phyloP scores from a whole-genome alignment of 2,329 filamentous ascomycete species.

The Alternaria viburni region DNA sequence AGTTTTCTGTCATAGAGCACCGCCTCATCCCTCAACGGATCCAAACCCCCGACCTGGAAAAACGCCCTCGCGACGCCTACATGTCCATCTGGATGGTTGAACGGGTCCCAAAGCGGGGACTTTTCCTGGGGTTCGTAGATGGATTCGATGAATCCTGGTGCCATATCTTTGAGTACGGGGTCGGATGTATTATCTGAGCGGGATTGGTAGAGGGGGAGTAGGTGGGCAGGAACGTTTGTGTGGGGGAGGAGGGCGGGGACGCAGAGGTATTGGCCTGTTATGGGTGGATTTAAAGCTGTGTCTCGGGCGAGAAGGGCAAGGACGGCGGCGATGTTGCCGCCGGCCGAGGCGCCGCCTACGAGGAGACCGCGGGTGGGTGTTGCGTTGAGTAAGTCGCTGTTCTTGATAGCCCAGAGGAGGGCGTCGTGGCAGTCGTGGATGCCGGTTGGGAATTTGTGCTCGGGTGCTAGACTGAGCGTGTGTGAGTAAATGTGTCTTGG shows the following conservation, averaged over 20 bases:
- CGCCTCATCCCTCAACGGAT: constrained; percentile 58
- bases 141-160: constrained; percentile 15
- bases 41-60: constrained; percentile 57
- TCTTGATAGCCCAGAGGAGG: constrained; percentile 50
- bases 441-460: constrained; percentile 57
- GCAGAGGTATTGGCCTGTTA: constrained; percentile 57
- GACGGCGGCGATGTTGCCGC: constrained; percentile 60
- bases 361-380: constrained; percentile 56
- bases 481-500: background rate
- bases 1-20: constrained; percentile 54
- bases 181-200: constrained; percentile 34
- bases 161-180: constrained; percentile 28
- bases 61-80: constrained; percentile 52
- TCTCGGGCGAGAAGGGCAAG: constrained; percentile 54
- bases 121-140: constrained; percentile 36
- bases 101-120: constrained; percentile 41
- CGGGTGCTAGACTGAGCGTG: constrained; percentile 54
- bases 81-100: constrained; percentile 45
- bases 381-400: constrained; percentile 42
- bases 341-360: constrained; percentile 59
- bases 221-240: constrained; percentile 50
- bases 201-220: constrained; percentile 50
- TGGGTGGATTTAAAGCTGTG: constrained; percentile 47
- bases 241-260: constrained; percentile 54
- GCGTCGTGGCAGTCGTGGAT: constrained; percentile 58